phyloP scores from a whole-genome alignment of 116 monocot genomes.

The Zostera marina region DNA sequence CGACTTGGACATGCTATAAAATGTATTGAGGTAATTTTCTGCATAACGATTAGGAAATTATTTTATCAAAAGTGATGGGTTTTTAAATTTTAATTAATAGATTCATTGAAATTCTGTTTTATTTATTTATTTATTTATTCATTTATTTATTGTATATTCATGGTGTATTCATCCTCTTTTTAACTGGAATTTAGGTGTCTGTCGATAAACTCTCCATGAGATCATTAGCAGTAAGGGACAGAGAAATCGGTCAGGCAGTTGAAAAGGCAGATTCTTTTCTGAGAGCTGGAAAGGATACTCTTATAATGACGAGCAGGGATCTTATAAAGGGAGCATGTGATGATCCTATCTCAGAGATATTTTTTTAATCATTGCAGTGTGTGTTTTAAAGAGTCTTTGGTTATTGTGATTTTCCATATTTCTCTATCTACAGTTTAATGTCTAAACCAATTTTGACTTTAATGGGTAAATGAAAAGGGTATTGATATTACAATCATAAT shows the following conservation, averaged over 20 bases:
- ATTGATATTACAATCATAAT: no score
- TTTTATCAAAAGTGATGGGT: not conserved
- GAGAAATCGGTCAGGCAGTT: constrained; percentile 54
- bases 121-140: not conserved
- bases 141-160: not conserved
- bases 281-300: constrained; percentile 63
- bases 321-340: constrained; percentile 78
- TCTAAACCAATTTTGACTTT: no score
- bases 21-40: constrained; percentile 60
- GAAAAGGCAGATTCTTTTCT: constrained; percentile 63
- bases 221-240: constrained; percentile 48
- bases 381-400: not conserved
- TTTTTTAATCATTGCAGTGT: not conserved
- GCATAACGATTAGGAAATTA: not conserved
- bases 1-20: constrained; percentile 34
- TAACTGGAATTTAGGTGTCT: constrained; percentile 37
- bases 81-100: not conserved
- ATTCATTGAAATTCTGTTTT: not conserved
- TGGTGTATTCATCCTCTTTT: not conserved
- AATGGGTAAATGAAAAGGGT: no score
- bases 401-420: no score
- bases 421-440: no score
- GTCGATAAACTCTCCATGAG: constrained; percentile 79
- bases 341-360: not conserved
- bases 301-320: constrained; percentile 78